Evolutionary conservation across 495 filamentous ascomycete species (phyloP).

Genomic region (Pyrenopolyporus hunteri): DNA sequence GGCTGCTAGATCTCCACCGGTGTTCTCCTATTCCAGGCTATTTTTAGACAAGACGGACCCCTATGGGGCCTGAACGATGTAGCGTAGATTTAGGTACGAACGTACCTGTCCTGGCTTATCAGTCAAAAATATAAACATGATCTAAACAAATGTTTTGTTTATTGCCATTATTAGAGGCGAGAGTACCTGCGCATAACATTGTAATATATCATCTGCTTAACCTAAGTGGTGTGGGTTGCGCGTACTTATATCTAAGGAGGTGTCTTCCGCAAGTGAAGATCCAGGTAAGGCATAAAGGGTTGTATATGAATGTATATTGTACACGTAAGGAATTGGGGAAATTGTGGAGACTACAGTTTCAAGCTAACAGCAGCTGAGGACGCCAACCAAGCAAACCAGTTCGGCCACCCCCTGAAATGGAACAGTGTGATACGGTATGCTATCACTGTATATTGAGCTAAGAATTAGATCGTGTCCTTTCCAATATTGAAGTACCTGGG

Average conservation of each 20-base stretch:
- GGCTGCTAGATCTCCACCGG: constrained; percentile 29
- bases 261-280: neutral
- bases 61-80: neutral
- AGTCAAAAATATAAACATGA: neutral
- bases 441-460: too few relatives aligned
- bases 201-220: too few relatives aligned
- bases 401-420: constrained; percentile 11
- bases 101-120: too few relatives aligned
- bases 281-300: neutral
- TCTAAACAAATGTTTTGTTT: too few relatives aligned
- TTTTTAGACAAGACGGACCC: constrained; percentile 26
- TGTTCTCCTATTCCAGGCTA: constrained; percentile 9
- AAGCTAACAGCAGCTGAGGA: constrained; percentile 33
- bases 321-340: constrained; percentile 26
- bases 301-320: neutral
- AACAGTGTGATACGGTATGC: neutral
- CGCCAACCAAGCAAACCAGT: constrained; percentile 10
- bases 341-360: constrained; percentile 26
- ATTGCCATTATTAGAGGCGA: too few relatives aligned
- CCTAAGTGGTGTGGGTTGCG: too few relatives aligned
- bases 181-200: too few relatives aligned
- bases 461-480: too few relatives aligned
- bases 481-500: too few relatives aligned
- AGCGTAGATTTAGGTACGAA: too few relatives aligned
- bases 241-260: neutral